phyloP scores from a whole-genome alignment of 805 yeast genomes.

The Spencermartinsiella europaea region DNA sequence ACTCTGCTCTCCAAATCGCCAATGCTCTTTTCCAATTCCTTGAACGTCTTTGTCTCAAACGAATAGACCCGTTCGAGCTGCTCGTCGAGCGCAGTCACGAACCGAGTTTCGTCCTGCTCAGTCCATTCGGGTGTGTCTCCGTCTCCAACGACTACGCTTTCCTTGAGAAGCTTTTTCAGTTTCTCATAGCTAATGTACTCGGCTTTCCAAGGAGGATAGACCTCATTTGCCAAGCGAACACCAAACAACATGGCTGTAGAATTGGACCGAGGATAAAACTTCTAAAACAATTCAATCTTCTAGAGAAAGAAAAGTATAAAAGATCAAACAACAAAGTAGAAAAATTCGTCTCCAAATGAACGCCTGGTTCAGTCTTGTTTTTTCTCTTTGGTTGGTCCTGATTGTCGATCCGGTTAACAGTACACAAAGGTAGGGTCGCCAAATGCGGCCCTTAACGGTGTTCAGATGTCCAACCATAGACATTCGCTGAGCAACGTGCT shows the following conservation, averaged over 20 bases:
- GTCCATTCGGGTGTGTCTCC: conserved; percentile 58
- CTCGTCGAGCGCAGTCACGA: conserved; percentile 66
- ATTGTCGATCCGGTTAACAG: no score
- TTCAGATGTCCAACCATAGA: no score
- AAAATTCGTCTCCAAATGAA: background rate
- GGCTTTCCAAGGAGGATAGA: conserved; percentile 85
- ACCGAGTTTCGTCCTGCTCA: conserved; percentile 75
- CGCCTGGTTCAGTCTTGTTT: no score
- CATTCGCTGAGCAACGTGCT: no score
- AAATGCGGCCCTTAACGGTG: no score
- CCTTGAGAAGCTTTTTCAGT: conserved; percentile 74
- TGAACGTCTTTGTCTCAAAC: conserved; percentile 70
- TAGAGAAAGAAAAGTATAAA: no score
- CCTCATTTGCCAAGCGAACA: conserved; percentile 72
- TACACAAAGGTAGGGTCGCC: no score
- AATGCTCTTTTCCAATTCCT: conserved; percentile 60
- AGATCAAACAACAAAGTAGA: no score
- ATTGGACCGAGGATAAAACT: background rate
- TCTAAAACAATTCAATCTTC: no score
- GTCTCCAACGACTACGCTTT: conserved; percentile 30
- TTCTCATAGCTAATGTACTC: conserved; percentile 90
- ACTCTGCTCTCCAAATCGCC: conserved; percentile 58
- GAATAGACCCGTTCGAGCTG: conserved; percentile 92
- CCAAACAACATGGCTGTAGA: conserved; percentile 68
- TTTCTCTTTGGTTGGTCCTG: no score